Base-by-base conservation (phyloP, 2,329 filamentous ascomycete genomes). In the Aureobasidium leucospermi region DNA sequence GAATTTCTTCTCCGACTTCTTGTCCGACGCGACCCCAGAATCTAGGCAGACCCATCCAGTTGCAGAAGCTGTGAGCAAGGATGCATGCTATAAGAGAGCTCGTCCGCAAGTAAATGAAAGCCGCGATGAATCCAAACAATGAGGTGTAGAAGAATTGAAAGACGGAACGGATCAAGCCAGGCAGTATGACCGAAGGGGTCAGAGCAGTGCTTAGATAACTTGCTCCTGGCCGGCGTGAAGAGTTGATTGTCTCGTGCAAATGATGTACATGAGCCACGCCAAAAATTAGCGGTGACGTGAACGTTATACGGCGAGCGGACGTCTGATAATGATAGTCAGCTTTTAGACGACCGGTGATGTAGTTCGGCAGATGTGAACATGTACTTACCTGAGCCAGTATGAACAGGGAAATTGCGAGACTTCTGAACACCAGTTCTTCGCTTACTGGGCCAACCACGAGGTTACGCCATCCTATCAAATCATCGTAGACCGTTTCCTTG, bases 191-290 rank as follows among this genome's bases (percentile, higher is more conserved):
- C 2, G 43, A 55, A 1, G 83, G 79, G 1, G 79, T 64, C 3
- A 56, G 32, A 11, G 60, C 23, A 34, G 62, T 61, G 9, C 46
- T 47, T n/a, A 63, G 29, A 38, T 63, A 63, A n/a, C 57, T 59
- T 46, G 51, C 58, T 11, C 86, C 69, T 1, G 87, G 85, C 63
- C 84, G 79, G 8, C 90, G 89, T 67, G 95, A 85, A 1, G 88
- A 89, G 60, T 96, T 79, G 60, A 88, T 83, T 74, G 96, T 96
- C 75, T 97, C 94, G 76, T 96, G 96, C 72, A 96, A 90, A 75
- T 99, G 94, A 74, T 99, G 93, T 49, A 96, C 75, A 75, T 99
- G 94, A 7, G 94, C 92, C 46, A 96, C 85, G 55, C 93, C 93
- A 70, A 97, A 97, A 71, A 96, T 87, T 10, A 96, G 77, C 6